Evolutionary conservation across 1,284 basidiomycete species (phyloP), one percentile per base, ranked within the genome.

Genomic region (Tetrapyrgos nigripes): DNA sequence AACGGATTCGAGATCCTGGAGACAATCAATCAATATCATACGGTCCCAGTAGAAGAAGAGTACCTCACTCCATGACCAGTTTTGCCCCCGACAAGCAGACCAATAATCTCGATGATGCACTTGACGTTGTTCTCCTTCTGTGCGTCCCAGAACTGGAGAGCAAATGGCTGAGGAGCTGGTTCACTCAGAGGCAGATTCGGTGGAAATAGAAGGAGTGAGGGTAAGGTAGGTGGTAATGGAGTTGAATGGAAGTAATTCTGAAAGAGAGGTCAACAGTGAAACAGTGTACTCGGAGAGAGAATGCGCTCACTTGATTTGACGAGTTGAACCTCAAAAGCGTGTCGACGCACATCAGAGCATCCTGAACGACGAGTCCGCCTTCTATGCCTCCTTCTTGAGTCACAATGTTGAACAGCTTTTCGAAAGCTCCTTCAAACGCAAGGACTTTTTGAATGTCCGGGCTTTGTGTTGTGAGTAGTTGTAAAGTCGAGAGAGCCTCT

Each of bases 171-270:
- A 3, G 96, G 93, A 2, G 91, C 86, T 6, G 82, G 74, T 44
- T 87, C 83, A 53, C 91, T 83, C 19, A 85, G 73, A 11, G 84
- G 80, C 0, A 94, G 76, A 11, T 85, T 83, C 2, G 89, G 82
- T 1, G 96, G 96, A 72, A 95, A 97, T 64, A 93, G 88, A 26
- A 99, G 84, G 21, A 98, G 84, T 1, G 93, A 85, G 13, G 90
- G 92, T 9, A 98, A 79, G 11, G 89, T 76, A 0, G 92, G 85
- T 52, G 96, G 94, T 46, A 96, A 84, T 8, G 91, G 82, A 1
- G 95, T 94, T 77, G 97, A 96, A 58, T 94, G 90, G 79, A 99
- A 98, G 80, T 98, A 98, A 73, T 96, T 98, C 94, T 97, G 69
- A 21, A 24, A 27, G 21, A 44, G 21, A 14, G 3, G 33, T 31